phyloP scores from a whole-genome alignment of 2,329 filamentous ascomycete species.

The Fusarium coicis region DNA sequence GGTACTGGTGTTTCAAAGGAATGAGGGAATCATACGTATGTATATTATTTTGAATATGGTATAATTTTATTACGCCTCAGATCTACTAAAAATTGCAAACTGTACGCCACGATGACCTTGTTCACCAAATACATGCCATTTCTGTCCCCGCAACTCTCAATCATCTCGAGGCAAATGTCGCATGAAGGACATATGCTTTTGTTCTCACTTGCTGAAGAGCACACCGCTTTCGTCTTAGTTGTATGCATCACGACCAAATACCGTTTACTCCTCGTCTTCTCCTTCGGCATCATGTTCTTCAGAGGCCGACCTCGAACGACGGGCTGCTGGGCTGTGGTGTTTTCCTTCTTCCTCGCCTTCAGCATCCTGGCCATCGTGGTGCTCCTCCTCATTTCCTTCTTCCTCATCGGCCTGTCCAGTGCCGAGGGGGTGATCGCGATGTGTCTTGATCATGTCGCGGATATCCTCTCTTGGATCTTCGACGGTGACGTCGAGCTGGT shows the following conservation, averaged over 20 bases:
- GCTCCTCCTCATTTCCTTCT: constrained; percentile 47
- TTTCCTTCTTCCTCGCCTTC: constrained; percentile 37
- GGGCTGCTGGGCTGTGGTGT: constrained; percentile 37
- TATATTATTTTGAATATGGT: constrained; percentile 6
- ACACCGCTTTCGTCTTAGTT: constrained; percentile 55
- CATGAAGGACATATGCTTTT: constrained; percentile 5
- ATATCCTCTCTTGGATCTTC: constrained; percentile 66
- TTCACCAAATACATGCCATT: constrained; percentile 26
- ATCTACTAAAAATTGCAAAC: constrained; percentile 36
- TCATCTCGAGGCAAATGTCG: neutral
- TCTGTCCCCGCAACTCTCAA: constrained; percentile 10
- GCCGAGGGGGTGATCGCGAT: constrained; percentile 64
- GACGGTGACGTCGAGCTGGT: constrained; percentile 66
- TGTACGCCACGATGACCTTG: constrained; percentile 29
- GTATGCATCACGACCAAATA: constrained; percentile 50
- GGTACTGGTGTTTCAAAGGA: neutral
- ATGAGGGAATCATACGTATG: neutral
- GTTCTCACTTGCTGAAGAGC: neutral
- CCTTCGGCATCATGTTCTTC: constrained; percentile 57
- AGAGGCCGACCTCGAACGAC: constrained; percentile 44
- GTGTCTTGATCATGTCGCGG: constrained; percentile 61
- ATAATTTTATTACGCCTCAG: constrained; percentile 19
- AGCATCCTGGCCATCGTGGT: constrained; percentile 43
- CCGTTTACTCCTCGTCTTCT: constrained; percentile 54
- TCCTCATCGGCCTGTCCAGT: constrained; percentile 55